Evolutionary conservation across 2,329 filamentous ascomycete species (phyloP).

Genomic region (Phaeoacremonium minimum): DNA sequence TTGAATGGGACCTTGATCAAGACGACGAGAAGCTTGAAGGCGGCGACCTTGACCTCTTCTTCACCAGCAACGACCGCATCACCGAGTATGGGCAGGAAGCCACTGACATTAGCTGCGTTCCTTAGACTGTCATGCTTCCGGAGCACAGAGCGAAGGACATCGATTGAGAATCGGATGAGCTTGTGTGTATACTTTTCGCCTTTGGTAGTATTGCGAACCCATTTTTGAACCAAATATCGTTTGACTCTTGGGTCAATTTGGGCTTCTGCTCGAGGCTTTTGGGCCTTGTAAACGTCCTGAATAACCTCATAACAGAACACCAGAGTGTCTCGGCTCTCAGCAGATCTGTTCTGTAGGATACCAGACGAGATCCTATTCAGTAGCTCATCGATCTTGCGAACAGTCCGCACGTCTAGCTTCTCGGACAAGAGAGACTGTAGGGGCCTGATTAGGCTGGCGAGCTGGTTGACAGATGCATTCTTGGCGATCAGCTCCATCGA

Average conservation of each 20-base stretch:
- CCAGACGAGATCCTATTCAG: conserved; percentile 79
- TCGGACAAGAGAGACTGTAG: conserved; percentile 76
- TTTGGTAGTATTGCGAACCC: conserved; percentile 70
- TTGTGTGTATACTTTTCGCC: conserved; percentile 81
- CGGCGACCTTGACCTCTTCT: conserved; percentile 88
- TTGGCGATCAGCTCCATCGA: conserved; percentile 91
- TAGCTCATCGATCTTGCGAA: conserved; percentile 87
- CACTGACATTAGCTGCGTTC: conserved; percentile 73
- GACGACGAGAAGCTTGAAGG: conserved; percentile 78
- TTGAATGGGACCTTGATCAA: conserved; percentile 81
- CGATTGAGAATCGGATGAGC: conserved; percentile 80
- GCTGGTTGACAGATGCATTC: conserved; percentile 68
- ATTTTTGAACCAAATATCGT: conserved; percentile 77
- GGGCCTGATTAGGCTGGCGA: conserved; percentile 74
- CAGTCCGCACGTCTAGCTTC: conserved; percentile 76
- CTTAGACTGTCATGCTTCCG: conserved; percentile 80
- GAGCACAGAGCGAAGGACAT: conserved; percentile 79
- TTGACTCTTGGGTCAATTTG: conserved; percentile 59
- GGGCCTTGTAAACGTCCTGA: conserved; percentile 73
- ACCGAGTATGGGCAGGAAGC: conserved; percentile 84
- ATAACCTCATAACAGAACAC: conserved; percentile 94
- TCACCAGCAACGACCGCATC: conserved; percentile 80
- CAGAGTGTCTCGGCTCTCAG: conserved; percentile 75
- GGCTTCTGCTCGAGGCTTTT: conserved; percentile 44
- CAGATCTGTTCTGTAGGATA: conserved; percentile 69